Percentiles rank a stretch among this genome's conserved stretches.
These are phyloP conservation scores for Albizia julibrissin DNA, from an alignment of 306 rosid genomes.

Conservation along the genomic window DNA sequence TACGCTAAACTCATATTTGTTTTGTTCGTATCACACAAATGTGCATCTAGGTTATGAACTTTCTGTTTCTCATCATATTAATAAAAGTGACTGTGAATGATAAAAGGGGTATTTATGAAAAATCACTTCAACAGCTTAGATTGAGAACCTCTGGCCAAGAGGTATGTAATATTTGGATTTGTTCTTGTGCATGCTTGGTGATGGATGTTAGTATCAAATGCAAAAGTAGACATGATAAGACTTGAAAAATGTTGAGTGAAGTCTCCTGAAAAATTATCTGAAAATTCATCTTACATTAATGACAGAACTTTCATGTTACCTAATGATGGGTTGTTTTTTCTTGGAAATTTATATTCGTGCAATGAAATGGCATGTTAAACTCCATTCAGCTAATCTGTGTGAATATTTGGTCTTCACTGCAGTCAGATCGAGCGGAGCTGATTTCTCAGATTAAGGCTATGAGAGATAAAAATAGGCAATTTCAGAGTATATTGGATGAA, in stretches of 20 bases:
- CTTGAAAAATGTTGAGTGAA: neutral
- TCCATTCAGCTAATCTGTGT: conserved; percentile 10
- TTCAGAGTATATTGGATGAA: conserved; percentile 65
- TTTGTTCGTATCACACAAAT: neutral
- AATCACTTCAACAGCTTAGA: neutral
- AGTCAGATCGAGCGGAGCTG: conserved; percentile 73
- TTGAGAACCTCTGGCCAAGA: neutral
- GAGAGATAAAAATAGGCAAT: conserved; percentile 69
- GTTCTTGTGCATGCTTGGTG: neutral
- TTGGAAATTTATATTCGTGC: neutral
- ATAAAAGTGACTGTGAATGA: neutral
- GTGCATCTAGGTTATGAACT: neutral
- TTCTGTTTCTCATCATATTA: neutral
- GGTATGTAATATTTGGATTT: neutral
- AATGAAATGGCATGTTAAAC: neutral
- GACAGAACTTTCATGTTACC: neutral
- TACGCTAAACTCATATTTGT: neutral
- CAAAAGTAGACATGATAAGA: neutral
- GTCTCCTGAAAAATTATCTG: neutral
- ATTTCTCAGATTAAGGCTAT: conserved; percentile 80
- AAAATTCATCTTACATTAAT: neutral
- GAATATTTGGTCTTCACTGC: conserved; percentile 32
- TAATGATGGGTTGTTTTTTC: neutral
- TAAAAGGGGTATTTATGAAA: neutral
- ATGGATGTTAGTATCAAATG: neutral